Evolutionary conservation across 106 monocot genomes (phyloP).

Genomic region (Dendrobium catenatum): DNA sequence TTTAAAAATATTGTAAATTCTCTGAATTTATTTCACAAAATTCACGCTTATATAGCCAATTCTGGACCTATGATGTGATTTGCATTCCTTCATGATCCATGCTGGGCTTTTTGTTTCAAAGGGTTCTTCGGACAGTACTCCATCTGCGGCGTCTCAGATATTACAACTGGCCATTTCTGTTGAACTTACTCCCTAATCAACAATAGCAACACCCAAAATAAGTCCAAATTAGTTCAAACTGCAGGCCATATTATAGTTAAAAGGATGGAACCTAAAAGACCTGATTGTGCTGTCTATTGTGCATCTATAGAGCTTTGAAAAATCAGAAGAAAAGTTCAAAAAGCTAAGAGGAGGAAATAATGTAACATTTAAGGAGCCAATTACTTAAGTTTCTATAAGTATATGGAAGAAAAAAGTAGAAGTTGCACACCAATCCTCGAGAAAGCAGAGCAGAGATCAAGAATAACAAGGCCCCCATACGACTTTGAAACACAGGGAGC

Average conservation of each 20-base stretch:
- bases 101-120: no score
- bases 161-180: not conserved
- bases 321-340: not conserved
- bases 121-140: not conserved
- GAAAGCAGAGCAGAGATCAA: conserved; percentile 92
- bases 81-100: no score
- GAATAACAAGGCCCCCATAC: conserved; percentile 85
- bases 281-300: not conserved
- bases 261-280: not conserved
- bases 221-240: not conserved
- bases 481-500: conserved; percentile 69
- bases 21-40: no score
- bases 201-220: not conserved
- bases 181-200: not conserved
- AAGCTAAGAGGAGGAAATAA: not conserved
- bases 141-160: not conserved
- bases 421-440: conserved; percentile 66
- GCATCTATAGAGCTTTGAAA: not conserved
- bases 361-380: not conserved
- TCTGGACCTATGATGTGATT: no score
- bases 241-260: not conserved
- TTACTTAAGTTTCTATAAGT: not conserved
- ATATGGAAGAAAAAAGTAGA: not conserved
- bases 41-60: no score
- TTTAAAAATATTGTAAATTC: no score